phyloP scores from a whole-genome alignment of 345 rosid species.

The Orychophragmus violaceus region DNA sequence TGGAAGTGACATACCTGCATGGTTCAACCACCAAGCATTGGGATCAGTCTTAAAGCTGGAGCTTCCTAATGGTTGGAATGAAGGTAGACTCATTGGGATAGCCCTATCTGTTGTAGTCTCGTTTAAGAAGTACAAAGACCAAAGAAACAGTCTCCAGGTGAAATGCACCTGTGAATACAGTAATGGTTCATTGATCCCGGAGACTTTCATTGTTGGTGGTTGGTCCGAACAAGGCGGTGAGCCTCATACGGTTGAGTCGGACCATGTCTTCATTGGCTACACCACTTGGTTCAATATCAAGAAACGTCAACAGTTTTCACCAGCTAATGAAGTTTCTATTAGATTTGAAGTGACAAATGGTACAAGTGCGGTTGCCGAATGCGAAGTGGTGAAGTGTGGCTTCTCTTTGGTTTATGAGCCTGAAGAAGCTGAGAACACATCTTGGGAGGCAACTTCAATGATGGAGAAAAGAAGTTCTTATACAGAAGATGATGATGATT shows the following conservation, averaged over 20 bases:
- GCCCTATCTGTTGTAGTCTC: constrained; percentile 10
- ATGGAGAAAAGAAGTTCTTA: background rate
- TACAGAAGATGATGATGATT: background rate
- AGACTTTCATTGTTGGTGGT: background rate
- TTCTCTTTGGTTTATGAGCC: constrained; percentile 2
- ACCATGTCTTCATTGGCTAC: constrained; percentile 22
- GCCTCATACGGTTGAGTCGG: background rate
- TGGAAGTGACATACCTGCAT: constrained; percentile 15
- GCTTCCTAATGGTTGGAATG: background rate
- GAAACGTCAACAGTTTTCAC: background rate
- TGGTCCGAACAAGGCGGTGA: constrained; percentile 7
- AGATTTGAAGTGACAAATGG: constrained; percentile 21
- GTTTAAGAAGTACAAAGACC: background rate
- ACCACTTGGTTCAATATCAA: background rate
- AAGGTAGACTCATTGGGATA: background rate
- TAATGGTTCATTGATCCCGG: background rate
- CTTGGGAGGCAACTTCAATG: background rate
- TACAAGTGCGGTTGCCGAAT: background rate
- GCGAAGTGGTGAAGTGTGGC: constrained; percentile 13
- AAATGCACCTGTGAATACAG: background rate
- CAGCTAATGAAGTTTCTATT: background rate
- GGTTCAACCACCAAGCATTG: background rate
- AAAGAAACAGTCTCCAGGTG: background rate
- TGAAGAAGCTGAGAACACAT: background rate
- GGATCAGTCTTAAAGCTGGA: background rate